Percentiles rank a stretch among this genome's conserved stretches.
phyloP scores from a whole-genome alignment of 805 yeast genomes.

The Nakazawaea holstii region DNA sequence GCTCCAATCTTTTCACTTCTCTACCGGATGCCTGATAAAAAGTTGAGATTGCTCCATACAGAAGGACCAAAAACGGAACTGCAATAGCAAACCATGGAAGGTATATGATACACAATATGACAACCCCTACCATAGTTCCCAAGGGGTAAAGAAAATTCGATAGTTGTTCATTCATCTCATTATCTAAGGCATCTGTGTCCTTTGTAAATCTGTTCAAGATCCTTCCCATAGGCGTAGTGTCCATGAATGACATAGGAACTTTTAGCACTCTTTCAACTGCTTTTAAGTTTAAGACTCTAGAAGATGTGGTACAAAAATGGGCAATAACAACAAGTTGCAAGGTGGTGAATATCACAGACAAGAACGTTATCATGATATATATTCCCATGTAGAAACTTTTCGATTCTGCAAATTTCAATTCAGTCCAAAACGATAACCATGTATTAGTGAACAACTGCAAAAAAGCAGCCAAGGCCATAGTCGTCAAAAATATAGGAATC shows the following conservation, averaged over 20 bases:
- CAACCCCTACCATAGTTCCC: conserved; percentile 54
- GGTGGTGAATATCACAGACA: conserved; percentile 38
- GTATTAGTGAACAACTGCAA: conserved; percentile 56
- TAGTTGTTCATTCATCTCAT: conserved; percentile 67
- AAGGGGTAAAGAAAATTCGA: conserved; percentile 53
- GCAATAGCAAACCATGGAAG: conserved; percentile 73
- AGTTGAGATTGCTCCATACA: conserved; percentile 40
- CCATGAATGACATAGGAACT: conserved; percentile 80
- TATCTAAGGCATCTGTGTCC: conserved; percentile 80
- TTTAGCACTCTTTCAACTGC: conserved; percentile 59
- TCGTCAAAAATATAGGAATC: background rate
- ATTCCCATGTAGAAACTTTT: conserved; percentile 68
- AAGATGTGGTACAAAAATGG: conserved; percentile 45
- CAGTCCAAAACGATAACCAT: conserved; percentile 84
- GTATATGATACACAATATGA: conserved; percentile 62
- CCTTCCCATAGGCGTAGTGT: conserved; percentile 84
- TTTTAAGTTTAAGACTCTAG: conserved; percentile 49
- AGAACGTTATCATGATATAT: conserved; percentile 54
- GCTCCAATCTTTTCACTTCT: conserved; percentile 73
- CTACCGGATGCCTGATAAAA: conserved; percentile 69
- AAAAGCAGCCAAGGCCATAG: conserved; percentile 32
- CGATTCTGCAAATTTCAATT: conserved; percentile 40
- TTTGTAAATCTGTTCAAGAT: conserved; percentile 82
- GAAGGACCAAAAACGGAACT: conserved; percentile 43
- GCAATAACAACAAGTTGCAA: conserved; percentile 41